Evolutionary conservation across 228 moss, liverwort and hornwort genomes (phyloP), one percentile per base, ranked within the genome.

Genomic region (Sphagnum magellanicum): DNA sequence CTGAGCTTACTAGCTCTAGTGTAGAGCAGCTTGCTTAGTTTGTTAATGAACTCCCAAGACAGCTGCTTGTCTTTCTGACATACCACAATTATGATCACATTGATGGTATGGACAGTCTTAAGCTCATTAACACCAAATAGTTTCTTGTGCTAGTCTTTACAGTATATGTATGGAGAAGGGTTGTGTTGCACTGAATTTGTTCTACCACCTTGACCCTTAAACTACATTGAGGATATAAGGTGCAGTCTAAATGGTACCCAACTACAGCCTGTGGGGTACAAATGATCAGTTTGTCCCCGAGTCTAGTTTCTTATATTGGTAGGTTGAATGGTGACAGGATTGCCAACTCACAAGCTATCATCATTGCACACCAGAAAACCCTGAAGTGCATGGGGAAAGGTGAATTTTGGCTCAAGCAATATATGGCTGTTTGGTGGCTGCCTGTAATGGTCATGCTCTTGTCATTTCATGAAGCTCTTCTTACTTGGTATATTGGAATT

Each of bases 11-110:
- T 32, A 32, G 32, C 64, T 64, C 80, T 82, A 83, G 78, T 83
- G 88, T 89, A 81, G 86, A 89, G 81, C 95, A 96, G 92, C 86
- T 96, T 83, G 81, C 85, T 61, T 72, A 84, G 77, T 79, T 96
- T 77, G 81, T 92, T 66, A 89, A 84, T 53, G 78, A 89, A 67
- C 81, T 96, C 71, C 92, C 92, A 60, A 91, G 74, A 76, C 91
- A 83, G 79, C 87, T 96, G 67, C 64, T 96, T 59, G 84, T 96
- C 17, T 96, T 96, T 75, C 59, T 92, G 66, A 96, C 92, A 13
- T 92, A 96, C 73, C 96, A 96, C 75, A 91, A 96, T 66, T 67
- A 72, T 62, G 96, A 96, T 81, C 96, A 96, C 71, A 77, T 81
- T 70, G 89, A 91, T 65, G 96, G 95, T 96, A 79, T 82, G 79